phyloP scores from a whole-genome alignment of 768 basidiomycete species.

The Phylloporus sp. region DNA sequence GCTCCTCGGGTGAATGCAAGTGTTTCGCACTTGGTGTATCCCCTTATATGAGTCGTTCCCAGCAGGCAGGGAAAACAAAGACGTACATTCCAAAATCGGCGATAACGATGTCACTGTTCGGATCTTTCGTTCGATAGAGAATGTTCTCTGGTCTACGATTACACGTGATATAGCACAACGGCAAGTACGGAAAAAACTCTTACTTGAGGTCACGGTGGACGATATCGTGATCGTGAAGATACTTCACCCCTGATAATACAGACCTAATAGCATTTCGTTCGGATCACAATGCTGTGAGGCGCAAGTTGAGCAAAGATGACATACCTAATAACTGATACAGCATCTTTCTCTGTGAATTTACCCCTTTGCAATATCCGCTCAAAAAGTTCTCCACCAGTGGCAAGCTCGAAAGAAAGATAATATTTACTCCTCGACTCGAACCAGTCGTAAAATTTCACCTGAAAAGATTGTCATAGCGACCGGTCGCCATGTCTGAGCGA shows the following conservation, averaged over 20 bases:
- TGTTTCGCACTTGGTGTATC: conserved; percentile 68
- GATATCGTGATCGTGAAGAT: conserved; percentile 88
- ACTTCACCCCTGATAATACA: conserved; percentile 78
- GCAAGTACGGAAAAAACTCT: conserved; percentile 13
- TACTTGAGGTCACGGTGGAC: conserved; percentile 97
- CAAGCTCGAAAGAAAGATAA: conserved; percentile 94
- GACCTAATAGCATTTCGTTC: conserved; percentile 45
- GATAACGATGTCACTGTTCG: conserved; percentile 85
- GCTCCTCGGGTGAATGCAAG: conserved; percentile 65
- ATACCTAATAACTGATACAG: conserved; percentile 69
- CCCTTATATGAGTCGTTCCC: background rate
- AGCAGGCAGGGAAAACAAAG: background rate
- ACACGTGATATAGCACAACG: background rate
- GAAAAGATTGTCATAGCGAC: background rate
- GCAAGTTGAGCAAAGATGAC: conserved; percentile 22
- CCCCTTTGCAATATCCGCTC: conserved; percentile 81
- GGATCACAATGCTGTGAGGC: background rate
- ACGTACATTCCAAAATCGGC: conserved; percentile 95
- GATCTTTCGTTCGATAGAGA: conserved; percentile 75
- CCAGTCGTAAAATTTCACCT: conserved; percentile 97
- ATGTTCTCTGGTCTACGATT: conserved; percentile 86
- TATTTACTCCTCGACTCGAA: conserved; percentile 94
- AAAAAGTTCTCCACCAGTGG: conserved; percentile 92
- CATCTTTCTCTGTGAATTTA: conserved; percentile 92
- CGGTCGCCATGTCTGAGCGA: background rate